These are phyloP conservation scores for Carex scoparia DNA, from an alignment of 176 grass and related monocot genomes.

Conservation along the genomic window DNA sequence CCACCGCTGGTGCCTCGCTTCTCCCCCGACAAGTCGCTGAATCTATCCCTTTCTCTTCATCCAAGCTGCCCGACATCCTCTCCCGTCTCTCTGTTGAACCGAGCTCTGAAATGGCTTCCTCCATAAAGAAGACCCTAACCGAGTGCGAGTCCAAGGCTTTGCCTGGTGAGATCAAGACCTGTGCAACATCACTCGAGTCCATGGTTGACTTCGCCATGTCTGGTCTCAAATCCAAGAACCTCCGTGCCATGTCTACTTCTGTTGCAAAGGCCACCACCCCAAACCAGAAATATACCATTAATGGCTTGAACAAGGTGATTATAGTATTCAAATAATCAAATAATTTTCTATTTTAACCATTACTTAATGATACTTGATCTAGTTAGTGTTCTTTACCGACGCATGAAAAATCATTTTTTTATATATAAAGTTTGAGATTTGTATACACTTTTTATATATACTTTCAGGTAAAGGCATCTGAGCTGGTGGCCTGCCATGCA, in stretches of 20 bases:
- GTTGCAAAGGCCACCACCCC: neutral
- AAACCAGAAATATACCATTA: conserved; percentile 30
- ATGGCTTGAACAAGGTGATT: conserved; percentile 16
- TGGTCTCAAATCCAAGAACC: conserved; percentile 17
- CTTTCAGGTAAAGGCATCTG: conserved; percentile 25
- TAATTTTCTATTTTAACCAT: conserved; percentile 16
- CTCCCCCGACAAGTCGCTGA: conserved; percentile 22
- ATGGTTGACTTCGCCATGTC: conserved; percentile 39
- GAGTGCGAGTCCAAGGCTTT: conserved; percentile 27
- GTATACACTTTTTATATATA: conserved; percentile 2
- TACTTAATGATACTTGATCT: conserved; percentile 22
- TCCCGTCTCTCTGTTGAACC: conserved; percentile 9
- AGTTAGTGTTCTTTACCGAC: neutral
- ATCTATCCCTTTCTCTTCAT: conserved; percentile 26
- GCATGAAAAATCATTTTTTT: conserved; percentile 30
- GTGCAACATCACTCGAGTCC: conserved; percentile 38
- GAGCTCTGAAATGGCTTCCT: conserved; percentile 8
- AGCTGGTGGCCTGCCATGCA: conserved; percentile 37
- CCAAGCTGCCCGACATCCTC: conserved; percentile 35
- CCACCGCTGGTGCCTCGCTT: neutral
- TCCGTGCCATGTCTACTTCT: conserved; percentile 23
- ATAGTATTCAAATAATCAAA: conserved; percentile 6
- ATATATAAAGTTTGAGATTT: neutral
- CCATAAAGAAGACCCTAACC: conserved; percentile 29
- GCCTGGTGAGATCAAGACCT: conserved; percentile 19